Evolutionary conservation across 2,329 filamentous ascomycete genomes (phyloP).

Genomic region (Daldinia eschscholtzii): DNA sequence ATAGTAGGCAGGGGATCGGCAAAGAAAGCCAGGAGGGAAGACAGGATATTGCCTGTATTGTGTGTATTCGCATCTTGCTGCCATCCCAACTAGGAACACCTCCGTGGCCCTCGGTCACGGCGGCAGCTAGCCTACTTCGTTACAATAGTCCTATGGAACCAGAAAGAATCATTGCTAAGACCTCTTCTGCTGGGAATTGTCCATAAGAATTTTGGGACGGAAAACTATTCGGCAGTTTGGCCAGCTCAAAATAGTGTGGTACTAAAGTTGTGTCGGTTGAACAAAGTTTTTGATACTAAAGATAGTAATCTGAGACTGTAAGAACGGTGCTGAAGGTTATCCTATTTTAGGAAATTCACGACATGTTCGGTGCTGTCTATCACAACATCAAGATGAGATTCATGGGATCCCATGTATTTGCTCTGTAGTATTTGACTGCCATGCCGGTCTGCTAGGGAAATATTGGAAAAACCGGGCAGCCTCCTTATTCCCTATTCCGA

Average conservation of each 20-base stretch:
- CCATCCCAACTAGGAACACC: constrained; percentile 34
- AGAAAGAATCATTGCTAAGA: constrained; percentile 3
- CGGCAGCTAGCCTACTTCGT: constrained; percentile 23
- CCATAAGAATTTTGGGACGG: background rate
- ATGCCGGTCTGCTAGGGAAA: constrained; percentile 11
- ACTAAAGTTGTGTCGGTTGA: background rate
- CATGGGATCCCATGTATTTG: background rate
- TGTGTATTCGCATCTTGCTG: constrained; percentile 9
- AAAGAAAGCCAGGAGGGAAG: constrained; percentile 15
- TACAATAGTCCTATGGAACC: constrained; percentile 8
- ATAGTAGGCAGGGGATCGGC: constrained; percentile 25
- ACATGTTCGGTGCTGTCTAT: background rate
- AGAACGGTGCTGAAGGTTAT: constrained; percentile 3
- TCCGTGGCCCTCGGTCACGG: constrained; percentile 25
- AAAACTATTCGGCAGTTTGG: background rate
- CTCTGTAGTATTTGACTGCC: constrained; percentile 4
- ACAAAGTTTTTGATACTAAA: constrained; percentile 10
- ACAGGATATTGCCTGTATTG: constrained; percentile 27
- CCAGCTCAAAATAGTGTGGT: background rate
- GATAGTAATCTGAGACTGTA: constrained; percentile 4
- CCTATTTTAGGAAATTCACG: constrained; percentile 10
- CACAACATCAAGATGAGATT: background rate
- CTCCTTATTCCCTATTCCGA: constrained; percentile 23
- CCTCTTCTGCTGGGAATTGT: constrained; percentile 5
- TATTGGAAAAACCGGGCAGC: constrained; percentile 1